A percentile compares a stretch with the other conserved stretches of the same genome.
Conservation (phyloP, 2,329 filamentous ascomycete species). For the Microthyrium microscopicum region DNA sequence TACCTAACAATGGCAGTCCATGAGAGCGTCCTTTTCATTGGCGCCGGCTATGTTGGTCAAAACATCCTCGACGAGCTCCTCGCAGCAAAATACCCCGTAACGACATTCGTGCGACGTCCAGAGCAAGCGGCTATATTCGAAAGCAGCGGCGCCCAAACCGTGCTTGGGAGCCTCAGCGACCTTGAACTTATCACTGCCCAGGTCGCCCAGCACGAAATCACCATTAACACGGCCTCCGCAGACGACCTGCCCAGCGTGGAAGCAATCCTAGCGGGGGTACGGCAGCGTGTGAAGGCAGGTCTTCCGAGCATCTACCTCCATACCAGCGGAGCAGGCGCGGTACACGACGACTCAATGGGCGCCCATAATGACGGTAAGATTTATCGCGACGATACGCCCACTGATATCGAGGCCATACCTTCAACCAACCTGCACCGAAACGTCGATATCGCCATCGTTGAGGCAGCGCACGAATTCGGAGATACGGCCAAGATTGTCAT, state of each 20-base stretch:
- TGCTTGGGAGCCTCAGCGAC: slow-evolving; percentile 27
- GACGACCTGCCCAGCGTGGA: slow-evolving; percentile 30
- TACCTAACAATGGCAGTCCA: slow-evolving; percentile 11
- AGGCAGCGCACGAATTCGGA: slow-evolving; percentile 20
- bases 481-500: slow-evolving; percentile 29
- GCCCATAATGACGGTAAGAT: slow-evolving; percentile 21
- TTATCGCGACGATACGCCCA: slow-evolving; percentile 24
- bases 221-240: slow-evolving; percentile 33
- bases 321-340: slow-evolving; percentile 27
- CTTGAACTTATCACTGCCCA: slow-evolving; percentile 22
- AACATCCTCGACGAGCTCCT: slow-evolving; percentile 29
- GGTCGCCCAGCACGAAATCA: slow-evolving; percentile 21
- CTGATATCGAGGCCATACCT: slow-evolving; percentile 25
- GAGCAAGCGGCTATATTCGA: slow-evolving; percentile 22
- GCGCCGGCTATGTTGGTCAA: slow-evolving; percentile 32
- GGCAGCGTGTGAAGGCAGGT: slow-evolving; percentile 20
- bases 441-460: slow-evolving; percentile 29
- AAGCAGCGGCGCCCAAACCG: slow-evolving; percentile 20
- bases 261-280: slow-evolving; percentile 28
- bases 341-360: slow-evolving; percentile 23
- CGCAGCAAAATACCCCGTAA: slow-evolving; percentile 25
- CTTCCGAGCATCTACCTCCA: slow-evolving; percentile 31
- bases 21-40: slow-evolving; percentile 26
- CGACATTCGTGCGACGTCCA: slow-evolving; percentile 25
- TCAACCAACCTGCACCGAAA: slow-evolving; percentile 27